Conservation (phyloP, 495 filamentous ascomycete genomes). For the Oidiodendron maius region DNA sequence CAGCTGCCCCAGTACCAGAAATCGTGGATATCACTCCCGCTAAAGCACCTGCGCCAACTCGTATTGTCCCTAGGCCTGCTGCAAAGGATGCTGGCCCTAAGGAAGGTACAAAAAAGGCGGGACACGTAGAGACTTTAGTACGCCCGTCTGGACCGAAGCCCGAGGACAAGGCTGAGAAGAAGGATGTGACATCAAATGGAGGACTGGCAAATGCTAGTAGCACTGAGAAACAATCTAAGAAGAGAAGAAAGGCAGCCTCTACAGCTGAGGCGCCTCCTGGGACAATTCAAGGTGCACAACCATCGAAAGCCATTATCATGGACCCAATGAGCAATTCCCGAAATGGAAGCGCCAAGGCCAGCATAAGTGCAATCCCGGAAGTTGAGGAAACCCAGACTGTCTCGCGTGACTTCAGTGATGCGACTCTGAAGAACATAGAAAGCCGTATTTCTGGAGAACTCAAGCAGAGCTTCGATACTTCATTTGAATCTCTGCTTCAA, state of each 20-base stretch:
- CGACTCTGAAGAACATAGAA: constrained; percentile 28
- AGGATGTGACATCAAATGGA: constrained; percentile 10
- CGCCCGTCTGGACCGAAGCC: constrained; percentile 25
- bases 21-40: constrained; percentile 14
- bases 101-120: constrained; percentile 16
- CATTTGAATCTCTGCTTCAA: constrained; percentile 36
- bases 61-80: constrained; percentile 12
- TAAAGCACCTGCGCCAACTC: constrained; percentile 11
- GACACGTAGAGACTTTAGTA: constrained; percentile 21
- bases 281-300: constrained; percentile 1
- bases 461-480: constrained; percentile 33
- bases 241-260: constrained; percentile 19
- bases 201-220: constrained; percentile 7
- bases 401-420: constrained; percentile 38
- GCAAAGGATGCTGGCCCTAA: constrained; percentile 16
- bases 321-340: constrained; percentile 16
- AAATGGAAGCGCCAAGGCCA: constrained; percentile 15
- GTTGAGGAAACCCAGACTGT: constrained; percentile 16
- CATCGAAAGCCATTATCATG: constrained; percentile 22
- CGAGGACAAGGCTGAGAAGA: constrained; percentile 35
- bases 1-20: constrained; percentile 27
- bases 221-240: constrained; percentile 20
- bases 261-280: constrained; percentile 4
- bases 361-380: not conserved
- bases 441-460: constrained; percentile 35